phyloP scores from a whole-genome alignment of 2,329 filamentous ascomycete genomes.

The Neofusicoccum sp. region DNA sequence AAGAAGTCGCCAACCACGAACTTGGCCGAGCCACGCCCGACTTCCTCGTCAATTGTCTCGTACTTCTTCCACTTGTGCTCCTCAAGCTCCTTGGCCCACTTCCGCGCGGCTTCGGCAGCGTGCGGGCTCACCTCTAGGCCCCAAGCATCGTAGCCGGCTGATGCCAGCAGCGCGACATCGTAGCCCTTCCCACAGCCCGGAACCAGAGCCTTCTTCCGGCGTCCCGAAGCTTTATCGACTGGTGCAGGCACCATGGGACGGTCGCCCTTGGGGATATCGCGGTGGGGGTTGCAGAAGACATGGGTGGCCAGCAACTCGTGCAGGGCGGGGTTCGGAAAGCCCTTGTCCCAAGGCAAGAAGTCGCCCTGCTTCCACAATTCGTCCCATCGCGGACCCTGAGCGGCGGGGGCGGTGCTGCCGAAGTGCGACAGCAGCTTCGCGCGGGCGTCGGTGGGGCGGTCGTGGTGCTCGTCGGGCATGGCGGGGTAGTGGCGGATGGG shows the following conservation, averaged over 20 bases:
- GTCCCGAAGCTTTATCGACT: neutral
- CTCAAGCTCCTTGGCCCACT: conserved; percentile 37
- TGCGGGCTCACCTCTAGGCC: conserved; percentile 67
- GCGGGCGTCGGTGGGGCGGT: conserved; percentile 17
- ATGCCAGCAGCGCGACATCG: conserved; percentile 72
- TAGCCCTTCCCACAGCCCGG: conserved; percentile 81
- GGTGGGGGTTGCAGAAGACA: conserved; percentile 24
- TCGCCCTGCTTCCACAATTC: conserved; percentile 54
- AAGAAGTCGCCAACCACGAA: conserved; percentile 69
- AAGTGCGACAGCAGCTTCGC: conserved; percentile 7
- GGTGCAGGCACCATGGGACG: conserved; percentile 4
- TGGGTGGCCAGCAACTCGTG: conserved; percentile 49
- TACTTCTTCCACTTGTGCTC: conserved; percentile 40
- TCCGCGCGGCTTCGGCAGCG: conserved; percentile 48
- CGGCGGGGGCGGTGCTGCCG: neutral
- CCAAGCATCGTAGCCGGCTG: conserved; percentile 73
- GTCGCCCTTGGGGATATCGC: conserved; percentile 35
- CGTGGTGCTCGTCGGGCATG: neutral
- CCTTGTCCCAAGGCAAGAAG: conserved; percentile 59
- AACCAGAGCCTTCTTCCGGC: conserved; percentile 62
- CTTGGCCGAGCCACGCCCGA: conserved; percentile 51
- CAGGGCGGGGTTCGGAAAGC: conserved; percentile 58
- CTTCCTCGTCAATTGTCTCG: conserved; percentile 38
- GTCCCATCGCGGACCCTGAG: conserved; percentile 43
- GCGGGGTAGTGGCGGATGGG: neutral